Evolutionary conservation across 257 asterid genomes (phyloP).

Genomic region (Plantago major): DNA sequence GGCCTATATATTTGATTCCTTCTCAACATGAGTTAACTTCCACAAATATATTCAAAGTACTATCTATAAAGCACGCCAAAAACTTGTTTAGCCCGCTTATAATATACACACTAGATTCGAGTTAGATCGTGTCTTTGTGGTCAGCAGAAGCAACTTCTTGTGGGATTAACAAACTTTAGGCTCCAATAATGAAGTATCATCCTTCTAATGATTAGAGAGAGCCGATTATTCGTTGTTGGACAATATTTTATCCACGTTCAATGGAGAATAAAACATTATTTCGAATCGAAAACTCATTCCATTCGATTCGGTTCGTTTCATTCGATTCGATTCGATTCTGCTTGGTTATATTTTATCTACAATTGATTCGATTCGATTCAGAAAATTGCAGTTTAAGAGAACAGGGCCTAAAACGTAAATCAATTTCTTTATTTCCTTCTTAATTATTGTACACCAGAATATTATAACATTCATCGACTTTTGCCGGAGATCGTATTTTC

Average conservation of each 20-base stretch:
- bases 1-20: too few relatives aligned
- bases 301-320: too few relatives aligned
- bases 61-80: not conserved
- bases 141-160: constrained; percentile 15
- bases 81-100: not conserved
- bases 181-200: constrained; percentile 25
- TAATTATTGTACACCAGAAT: constrained; percentile 1
- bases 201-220: constrained; percentile 43
- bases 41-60: too few relatives aligned
- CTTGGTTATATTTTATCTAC: too few relatives aligned
- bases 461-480: not conserved
- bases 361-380: too few relatives aligned
- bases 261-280: not conserved
- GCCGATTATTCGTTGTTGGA: constrained; percentile 26
- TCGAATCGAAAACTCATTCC: too few relatives aligned
- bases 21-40: too few relatives aligned
- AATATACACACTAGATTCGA: constrained; percentile 9
- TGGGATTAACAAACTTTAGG: constrained; percentile 13
- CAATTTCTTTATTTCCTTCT: not conserved
- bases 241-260: constrained; percentile 5
- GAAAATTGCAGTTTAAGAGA: too few relatives aligned
- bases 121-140: constrained; percentile 21
- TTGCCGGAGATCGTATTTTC: too few relatives aligned
- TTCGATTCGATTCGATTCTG: too few relatives aligned
- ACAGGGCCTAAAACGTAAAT: too few relatives aligned